Percentiles rank a stretch among this genome's conserved stretches.
Conservation (phyloP, 371 early-diverging fungal species). For the Mucor racemosus region DNA sequence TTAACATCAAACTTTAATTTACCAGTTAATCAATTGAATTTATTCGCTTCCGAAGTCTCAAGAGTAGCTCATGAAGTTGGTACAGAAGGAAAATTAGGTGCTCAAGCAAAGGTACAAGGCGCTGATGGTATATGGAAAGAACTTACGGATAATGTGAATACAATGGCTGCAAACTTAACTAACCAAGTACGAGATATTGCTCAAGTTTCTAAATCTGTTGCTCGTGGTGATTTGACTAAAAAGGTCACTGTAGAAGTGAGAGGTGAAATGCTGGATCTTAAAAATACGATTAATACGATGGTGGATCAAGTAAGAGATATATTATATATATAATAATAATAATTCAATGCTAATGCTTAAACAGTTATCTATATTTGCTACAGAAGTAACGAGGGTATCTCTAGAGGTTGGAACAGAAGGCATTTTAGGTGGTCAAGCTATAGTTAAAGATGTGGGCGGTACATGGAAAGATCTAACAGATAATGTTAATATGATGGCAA, state of each 20-base stretch:
- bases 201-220: slow-evolving; percentile 58
- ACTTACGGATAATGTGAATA: slow-evolving; percentile 68
- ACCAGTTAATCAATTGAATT: slow-evolving; percentile 51
- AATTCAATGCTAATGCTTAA: no score
- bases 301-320: slow-evolving; percentile 45
- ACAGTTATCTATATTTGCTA: slow-evolving; percentile 22
- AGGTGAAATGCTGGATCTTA: slow-evolving; percentile 68
- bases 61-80: slow-evolving; percentile 56
- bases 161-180: slow-evolving; percentile 53
- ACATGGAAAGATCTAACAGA: slow-evolving; percentile 17
- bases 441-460: slow-evolving; percentile 55
- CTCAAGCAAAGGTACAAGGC: slow-evolving; percentile 51
- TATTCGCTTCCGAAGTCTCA: slow-evolving; percentile 60
- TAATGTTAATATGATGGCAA: slow-evolving; percentile 50
- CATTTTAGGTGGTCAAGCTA: slow-evolving; percentile 63
- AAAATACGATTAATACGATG: slow-evolving; percentile 72
- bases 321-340: slow-evolving; percentile 19
- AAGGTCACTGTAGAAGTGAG: slow-evolving; percentile 66
- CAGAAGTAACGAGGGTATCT: slow-evolving; percentile 51
- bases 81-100: slow-evolving; percentile 26
- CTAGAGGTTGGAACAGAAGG: slow-evolving; percentile 45
- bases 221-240: slow-evolving; percentile 63
- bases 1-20: neutral
- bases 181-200: slow-evolving; percentile 60
- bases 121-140: slow-evolving; percentile 72